A percentile compares a stretch with the other conserved stretches of the same genome.
phyloP scores from a whole-genome alignment of 2,329 filamentous ascomycete species.

The Beauveria sp. region DNA sequence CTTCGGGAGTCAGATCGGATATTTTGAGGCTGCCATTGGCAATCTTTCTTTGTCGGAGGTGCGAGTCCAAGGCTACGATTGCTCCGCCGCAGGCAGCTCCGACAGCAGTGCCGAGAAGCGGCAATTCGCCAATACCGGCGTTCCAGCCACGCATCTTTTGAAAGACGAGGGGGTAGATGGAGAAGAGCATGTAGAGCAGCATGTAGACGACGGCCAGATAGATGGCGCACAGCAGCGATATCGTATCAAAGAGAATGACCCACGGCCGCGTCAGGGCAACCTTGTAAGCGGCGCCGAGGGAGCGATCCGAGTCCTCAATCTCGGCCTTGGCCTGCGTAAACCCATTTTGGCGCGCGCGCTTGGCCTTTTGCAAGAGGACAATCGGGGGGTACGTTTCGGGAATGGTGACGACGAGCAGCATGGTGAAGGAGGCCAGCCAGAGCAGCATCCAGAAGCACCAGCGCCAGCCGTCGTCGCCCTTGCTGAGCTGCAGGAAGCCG shows the following conservation, averaged over 20 bases:
- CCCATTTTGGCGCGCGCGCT: slow-evolving; percentile 38
- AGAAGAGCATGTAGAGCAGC: slow-evolving; percentile 51
- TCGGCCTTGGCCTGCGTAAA: slow-evolving; percentile 40
- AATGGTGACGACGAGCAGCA: slow-evolving; percentile 45
- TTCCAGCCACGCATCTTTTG: slow-evolving; percentile 47
- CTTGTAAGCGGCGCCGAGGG: slow-evolving; percentile 38
- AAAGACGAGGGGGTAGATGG: slow-evolving; percentile 49
- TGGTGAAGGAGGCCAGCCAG: slow-evolving; percentile 32
- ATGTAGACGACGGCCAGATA: slow-evolving; percentile 47
- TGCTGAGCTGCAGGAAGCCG: slow-evolving; percentile 49
- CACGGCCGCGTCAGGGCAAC: slow-evolving; percentile 46
- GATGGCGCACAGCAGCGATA: slow-evolving; percentile 42
- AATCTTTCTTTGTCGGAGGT: slow-evolving; percentile 29
- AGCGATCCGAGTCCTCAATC: slow-evolving; percentile 36
- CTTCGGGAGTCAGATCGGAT: slow-evolving; percentile 33
- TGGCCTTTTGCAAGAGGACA: slow-evolving; percentile 46
- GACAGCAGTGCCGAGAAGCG: slow-evolving; percentile 41
- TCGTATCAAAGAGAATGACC: slow-evolving; percentile 46
- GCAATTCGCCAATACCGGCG: slow-evolving; percentile 42
- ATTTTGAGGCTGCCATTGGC: slow-evolving; percentile 25
- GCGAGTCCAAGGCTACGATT: slow-evolving; percentile 33
- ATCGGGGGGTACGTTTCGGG: slow-evolving; percentile 48
- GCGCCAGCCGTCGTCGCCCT: slow-evolving; percentile 43
- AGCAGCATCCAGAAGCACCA: slow-evolving; percentile 45
- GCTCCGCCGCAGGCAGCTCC: slow-evolving; percentile 38